Conservation (phyloP, 768 basidiomycete genomes). For the Holtermanniella nyarrowii region DNA sequence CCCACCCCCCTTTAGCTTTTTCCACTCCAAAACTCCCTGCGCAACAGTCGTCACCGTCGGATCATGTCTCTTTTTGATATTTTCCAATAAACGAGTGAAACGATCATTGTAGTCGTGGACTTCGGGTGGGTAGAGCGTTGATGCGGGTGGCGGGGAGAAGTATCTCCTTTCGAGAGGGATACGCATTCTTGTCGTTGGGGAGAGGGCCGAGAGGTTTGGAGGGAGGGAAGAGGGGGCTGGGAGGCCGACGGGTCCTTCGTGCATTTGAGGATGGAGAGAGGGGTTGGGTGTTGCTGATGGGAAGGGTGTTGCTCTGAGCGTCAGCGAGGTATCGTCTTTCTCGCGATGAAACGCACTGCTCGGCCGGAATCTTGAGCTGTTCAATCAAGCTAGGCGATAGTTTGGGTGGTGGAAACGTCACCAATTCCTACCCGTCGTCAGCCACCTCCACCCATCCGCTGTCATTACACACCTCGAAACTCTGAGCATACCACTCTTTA, state of each 20-base stretch:
- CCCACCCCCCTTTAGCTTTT: conserved; percentile 55
- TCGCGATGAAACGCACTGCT: conserved; percentile 15
- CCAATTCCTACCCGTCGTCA: conserved; percentile 58
- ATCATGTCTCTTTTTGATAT: conserved; percentile 89
- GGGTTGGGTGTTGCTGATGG: conserved; percentile 48
- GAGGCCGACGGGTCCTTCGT: conserved; percentile 30
- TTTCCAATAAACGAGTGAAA: conserved; percentile 76
- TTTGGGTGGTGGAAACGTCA: conserved; percentile 68
- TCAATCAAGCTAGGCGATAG: conserved; percentile 60
- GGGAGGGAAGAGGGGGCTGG: conserved; percentile 1
- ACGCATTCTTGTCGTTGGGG: not conserved
- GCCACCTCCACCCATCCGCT: not conserved
- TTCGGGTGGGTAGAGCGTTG: conserved; percentile 76
- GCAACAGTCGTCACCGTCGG: conserved; percentile 90
- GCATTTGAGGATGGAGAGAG: conserved; percentile 35
- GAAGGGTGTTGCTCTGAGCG: conserved; percentile 55
- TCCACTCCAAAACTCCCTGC: conserved; percentile 95
- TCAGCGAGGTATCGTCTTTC: conserved; percentile 45
- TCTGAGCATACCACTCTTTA: conserved; percentile 98
- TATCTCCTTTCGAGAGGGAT: conserved; percentile 51
- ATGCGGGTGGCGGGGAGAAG: conserved; percentile 62
- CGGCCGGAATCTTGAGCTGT: conserved; percentile 42
- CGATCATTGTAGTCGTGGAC: conserved; percentile 83
- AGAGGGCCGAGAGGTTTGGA: not conserved
- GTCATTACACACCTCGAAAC: conserved; percentile 67